These are phyloP conservation scores for Trematosphaeria pertusa DNA, from an alignment of 2,329 filamentous ascomycete genomes.

Conservation along the genomic window DNA sequence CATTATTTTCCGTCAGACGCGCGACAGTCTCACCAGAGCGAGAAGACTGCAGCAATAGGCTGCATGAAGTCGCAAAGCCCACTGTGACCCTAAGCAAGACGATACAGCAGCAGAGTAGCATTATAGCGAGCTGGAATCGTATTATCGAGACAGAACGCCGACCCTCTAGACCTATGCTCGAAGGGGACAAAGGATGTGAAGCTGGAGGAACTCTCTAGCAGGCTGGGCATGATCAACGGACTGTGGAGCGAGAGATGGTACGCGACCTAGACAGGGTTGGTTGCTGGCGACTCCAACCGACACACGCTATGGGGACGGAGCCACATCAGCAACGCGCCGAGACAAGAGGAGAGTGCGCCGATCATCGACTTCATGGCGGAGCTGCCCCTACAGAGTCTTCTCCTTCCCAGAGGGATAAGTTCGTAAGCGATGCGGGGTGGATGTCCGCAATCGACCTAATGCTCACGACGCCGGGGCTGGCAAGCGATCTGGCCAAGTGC, in stretches of 20 bases:
- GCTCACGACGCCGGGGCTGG: no score
- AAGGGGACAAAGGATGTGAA: constrained; percentile 5
- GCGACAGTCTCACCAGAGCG: no score
- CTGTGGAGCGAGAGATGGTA: constrained; percentile 4
- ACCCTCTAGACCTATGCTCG: constrained; percentile 1
- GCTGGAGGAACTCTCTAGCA: not conserved
- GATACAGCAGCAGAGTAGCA: no score
- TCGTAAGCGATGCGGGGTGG: not conserved
- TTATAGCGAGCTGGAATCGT: no score
- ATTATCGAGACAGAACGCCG: no score
- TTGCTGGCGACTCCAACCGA: constrained; percentile 18
- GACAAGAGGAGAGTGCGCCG: constrained; percentile 13
- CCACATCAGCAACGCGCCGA: constrained; percentile 6
- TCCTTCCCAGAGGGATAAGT: constrained; percentile 6
- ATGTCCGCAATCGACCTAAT: no score
- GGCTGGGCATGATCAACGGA: constrained; percentile 11
- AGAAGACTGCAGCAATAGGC: no score
- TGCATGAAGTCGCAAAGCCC: no score
- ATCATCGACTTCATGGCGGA: constrained; percentile 21
- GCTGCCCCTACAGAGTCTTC: constrained; percentile 15
- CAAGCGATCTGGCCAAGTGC: no score
- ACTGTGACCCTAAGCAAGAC: no score
- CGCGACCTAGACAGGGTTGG: constrained; percentile 13
- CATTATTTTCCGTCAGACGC: no score
- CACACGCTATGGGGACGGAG: constrained; percentile 15